Evolutionary conservation across 2,329 filamentous ascomycete genomes (phyloP), one percentile per base, ranked within the genome.

Genomic region (Capronia epimyces): DNA sequence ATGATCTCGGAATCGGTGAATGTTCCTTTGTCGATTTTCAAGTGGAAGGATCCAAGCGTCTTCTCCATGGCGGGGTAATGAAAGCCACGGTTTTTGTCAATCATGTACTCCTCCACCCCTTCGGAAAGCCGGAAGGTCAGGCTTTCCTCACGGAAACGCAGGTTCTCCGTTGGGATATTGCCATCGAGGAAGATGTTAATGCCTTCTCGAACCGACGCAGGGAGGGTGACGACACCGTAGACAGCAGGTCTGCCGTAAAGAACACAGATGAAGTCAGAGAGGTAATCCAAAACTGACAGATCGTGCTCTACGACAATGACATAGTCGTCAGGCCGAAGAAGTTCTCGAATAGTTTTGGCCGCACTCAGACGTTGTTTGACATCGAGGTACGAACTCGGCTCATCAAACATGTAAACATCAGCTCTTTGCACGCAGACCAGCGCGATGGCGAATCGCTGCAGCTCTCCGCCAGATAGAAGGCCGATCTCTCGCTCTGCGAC

Each of bases 341-440:
- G 82, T 58, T 88, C 90, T 60, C 93, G 89, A 64, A 98, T 97
- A 62, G 95, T 87, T 63, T 86, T 82, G 63, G 89, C 91, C 57
- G 94, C 93, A 62, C 86, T 87, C 61, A 98, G 77, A 84, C 93
- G 87, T 74, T 98, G 93, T 80, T 97, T 97, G 67, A 98, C 93
- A 86, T 98, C 94, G 52, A 98, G 81, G 72, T 96, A 98, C 31
- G 93, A 98, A 34, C 91, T 97, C 15, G 94, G 94, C 76, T 98
- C 93, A 71, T 98, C 93, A 65, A 98, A 98, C 93, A 98, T 97
- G 79, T 98, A 98, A 75, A 95, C 89, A 69, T 98, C 93, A 62
- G 91, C 91, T 65, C 95, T 83, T 70, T 97, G 91, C 18, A 97
- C 90, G 65, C 90, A 95, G 57, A 95, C 89, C 45, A 91, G 87